Evolutionary conservation across 192 early-diverging fungal genomes (phyloP), one percentile per base, ranked within the genome.

Genomic region (Coemansia sp.): DNA sequence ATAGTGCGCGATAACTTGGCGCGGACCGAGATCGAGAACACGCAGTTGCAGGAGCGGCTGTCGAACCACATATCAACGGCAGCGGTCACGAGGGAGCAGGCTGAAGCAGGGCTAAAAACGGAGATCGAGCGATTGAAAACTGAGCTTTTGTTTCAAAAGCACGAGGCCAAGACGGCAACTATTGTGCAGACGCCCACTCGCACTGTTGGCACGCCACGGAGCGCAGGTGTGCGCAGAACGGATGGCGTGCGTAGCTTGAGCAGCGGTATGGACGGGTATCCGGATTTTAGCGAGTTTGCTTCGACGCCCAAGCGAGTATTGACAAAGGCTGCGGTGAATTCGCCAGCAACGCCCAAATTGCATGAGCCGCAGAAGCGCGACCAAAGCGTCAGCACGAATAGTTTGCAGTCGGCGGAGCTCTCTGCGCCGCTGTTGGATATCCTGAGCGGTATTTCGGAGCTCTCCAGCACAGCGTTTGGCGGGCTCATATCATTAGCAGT

Each of bases 1-100:
- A 82, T 77, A 5, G 75, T 82, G 14, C 70, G 80, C 25, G 74
- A 77, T 17, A 73, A 77, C 45, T 62, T 82, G 59, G 57, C 80
- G 5, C 62, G 56, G 14, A 82, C 80, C 12, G 80, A 82, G 65
- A 77, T 77, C 19, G 75, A 73, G 14, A 73, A 82, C 63, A 77
- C 75, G 24, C 75, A 71, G 32, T 55, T 82, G 58, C 80, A 82
- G 50, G 80, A 82, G 41, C 67, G 62, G 56, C 69, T 82, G 47
- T 63, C 64, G 11, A 71, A 62, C 58, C 75, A 77, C 25, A 62
- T 67, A 2, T 47, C 80, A 1, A 53, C 43, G 5, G 56, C 71
- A 0, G 24, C 53, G 9, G 51, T 32, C 1, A 49, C 27, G n/a
- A 61, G 65, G 12, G 48, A 51, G 43, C 53, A 64, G 47, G 25